Evolutionary conservation across 371 early-diverging fungal species (phyloP).

Genomic region (Nosema muscidifuracis): DNA sequence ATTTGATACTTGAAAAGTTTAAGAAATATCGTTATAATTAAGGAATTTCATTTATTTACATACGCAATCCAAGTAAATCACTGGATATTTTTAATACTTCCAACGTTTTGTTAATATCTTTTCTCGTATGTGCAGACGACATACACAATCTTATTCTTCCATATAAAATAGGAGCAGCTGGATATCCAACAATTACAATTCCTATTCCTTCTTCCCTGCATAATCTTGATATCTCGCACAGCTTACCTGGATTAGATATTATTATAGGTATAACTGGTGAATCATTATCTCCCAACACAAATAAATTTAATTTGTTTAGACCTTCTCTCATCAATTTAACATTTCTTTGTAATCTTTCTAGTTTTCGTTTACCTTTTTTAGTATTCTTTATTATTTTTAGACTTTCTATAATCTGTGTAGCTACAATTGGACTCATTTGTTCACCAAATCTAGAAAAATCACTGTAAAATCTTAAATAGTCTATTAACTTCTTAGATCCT

Average conservation of each 20-base stretch:
- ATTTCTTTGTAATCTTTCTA: constrained; percentile 77
- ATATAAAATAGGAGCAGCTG: constrained; percentile 90
- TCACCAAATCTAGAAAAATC: constrained; percentile 84
- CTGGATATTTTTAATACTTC: constrained; percentile 61
- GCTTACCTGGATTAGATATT: constrained; percentile 90
- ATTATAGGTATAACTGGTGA: constrained; percentile 93
- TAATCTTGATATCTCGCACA: constrained; percentile 84
- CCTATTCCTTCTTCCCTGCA: constrained; percentile 81
- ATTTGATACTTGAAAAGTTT: too few species aligned
- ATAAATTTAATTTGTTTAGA: constrained; percentile 79
- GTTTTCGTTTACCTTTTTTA: constrained; percentile 70
- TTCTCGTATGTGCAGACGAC: constrained; percentile 80
- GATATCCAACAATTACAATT: constrained; percentile 94
- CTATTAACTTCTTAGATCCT: constrained; percentile 71
- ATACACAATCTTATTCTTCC: constrained; percentile 91
- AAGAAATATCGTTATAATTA: too few species aligned
- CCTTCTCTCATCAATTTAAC: constrained; percentile 72
- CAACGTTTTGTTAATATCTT: constrained; percentile 73
- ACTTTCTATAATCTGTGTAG: constrained; percentile 76
- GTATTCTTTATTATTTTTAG: constrained; percentile 63
- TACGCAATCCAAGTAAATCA: constrained; percentile 54
- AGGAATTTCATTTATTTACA: background rate
- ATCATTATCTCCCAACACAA: constrained; percentile 80
- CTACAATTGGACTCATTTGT: constrained; percentile 77
- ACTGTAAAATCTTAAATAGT: constrained; percentile 71